phyloP scores from a whole-genome alignment of 2,329 filamentous ascomycete species.

The Cladophialophora chaetospira region DNA sequence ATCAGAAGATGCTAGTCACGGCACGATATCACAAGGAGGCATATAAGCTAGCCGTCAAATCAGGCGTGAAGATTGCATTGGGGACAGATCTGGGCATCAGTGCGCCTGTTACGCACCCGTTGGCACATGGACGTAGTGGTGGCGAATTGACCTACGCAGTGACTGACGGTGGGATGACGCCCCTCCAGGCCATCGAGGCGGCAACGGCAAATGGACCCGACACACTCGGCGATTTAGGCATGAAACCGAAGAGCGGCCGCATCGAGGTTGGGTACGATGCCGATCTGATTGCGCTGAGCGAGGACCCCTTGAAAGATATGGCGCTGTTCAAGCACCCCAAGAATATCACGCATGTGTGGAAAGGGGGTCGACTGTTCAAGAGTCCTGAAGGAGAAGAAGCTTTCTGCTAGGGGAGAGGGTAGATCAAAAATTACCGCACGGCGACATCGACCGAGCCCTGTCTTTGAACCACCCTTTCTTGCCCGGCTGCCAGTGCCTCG shows the following conservation, averaged over 20 bases:
- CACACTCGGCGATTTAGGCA: conserved; percentile 46
- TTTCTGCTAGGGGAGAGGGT: too few species aligned
- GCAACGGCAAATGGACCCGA: conserved; percentile 52
- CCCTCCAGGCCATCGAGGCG: conserved; percentile 55
- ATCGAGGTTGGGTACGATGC: conserved; percentile 51
- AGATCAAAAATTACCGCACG: too few species aligned
- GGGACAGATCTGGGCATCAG: conserved; percentile 51
- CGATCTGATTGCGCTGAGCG: conserved; percentile 50
- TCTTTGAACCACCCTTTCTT: conserved; percentile 17
- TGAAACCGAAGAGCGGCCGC: conserved; percentile 50
- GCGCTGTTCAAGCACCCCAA: conserved; percentile 41
- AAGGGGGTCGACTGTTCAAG: conserved; percentile 30
- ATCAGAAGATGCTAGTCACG: conserved; percentile 45
- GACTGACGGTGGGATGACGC: conserved; percentile 50
- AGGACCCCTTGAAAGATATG: conserved; percentile 51
- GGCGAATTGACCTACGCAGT: conserved; percentile 53
- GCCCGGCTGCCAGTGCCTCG: conserved; percentile 32
- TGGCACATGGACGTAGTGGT: conserved; percentile 48
- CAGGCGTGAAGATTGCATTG: conserved; percentile 51
- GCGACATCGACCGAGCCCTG: neutral
- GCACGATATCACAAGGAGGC: conserved; percentile 42
- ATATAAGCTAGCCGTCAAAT: conserved; percentile 47
- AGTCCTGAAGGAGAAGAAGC: conserved; percentile 4
- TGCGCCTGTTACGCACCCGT: conserved; percentile 36
- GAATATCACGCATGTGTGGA: conserved; percentile 52